phyloP scores from a whole-genome alignment of 2,329 filamentous ascomycete species.

The Bretziella fagacearum region DNA sequence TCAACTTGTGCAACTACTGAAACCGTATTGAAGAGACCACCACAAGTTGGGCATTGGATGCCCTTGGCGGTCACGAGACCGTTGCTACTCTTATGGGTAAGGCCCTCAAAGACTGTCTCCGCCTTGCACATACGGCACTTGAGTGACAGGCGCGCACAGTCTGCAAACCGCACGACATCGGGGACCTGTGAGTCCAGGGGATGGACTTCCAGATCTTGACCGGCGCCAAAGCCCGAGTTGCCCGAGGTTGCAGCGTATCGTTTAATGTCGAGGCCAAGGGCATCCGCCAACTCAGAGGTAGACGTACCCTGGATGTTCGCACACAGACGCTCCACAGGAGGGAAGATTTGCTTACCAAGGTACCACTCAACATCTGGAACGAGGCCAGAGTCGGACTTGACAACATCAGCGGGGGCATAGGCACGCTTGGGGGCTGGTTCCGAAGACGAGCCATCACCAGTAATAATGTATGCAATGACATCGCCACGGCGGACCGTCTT shows the following conservation, averaged over 20 bases:
- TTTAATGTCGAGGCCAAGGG: slow-evolving; percentile 74
- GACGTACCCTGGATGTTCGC: slow-evolving; percentile 91
- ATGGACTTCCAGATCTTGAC: slow-evolving; percentile 52
- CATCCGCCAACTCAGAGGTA: slow-evolving; percentile 75
- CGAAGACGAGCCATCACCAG: slow-evolving; percentile 44
- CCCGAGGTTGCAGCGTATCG: slow-evolving; percentile 49
- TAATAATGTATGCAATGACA: slow-evolving; percentile 92
- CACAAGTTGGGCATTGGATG: slow-evolving; percentile 56
- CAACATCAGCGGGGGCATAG: slow-evolving; percentile 68
- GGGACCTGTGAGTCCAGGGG: slow-evolving; percentile 90
- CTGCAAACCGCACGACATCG: slow-evolving; percentile 73
- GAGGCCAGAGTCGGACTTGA: slow-evolving; percentile 58
- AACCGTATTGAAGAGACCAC: slow-evolving; percentile 46
- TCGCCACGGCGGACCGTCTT: slow-evolving; percentile 84
- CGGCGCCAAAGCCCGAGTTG: slow-evolving; percentile 21
- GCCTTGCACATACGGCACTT: slow-evolving; percentile 69
- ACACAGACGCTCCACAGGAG: slow-evolving; percentile 91
- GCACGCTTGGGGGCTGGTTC: slow-evolving; percentile 75
- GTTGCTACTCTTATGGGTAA: slow-evolving; percentile 33
- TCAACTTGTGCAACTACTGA: slow-evolving; percentile 78
- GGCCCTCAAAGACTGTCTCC: slow-evolving; percentile 57
- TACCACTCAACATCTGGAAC: slow-evolving; percentile 95
- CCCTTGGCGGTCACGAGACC: slow-evolving; percentile 55
- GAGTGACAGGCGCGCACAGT: slow-evolving; percentile 59
- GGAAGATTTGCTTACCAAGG: slow-evolving; percentile 94